These are phyloP conservation scores for Salix caprea DNA, from an alignment of 345 rosid species.

Conservation along the genomic window DNA sequence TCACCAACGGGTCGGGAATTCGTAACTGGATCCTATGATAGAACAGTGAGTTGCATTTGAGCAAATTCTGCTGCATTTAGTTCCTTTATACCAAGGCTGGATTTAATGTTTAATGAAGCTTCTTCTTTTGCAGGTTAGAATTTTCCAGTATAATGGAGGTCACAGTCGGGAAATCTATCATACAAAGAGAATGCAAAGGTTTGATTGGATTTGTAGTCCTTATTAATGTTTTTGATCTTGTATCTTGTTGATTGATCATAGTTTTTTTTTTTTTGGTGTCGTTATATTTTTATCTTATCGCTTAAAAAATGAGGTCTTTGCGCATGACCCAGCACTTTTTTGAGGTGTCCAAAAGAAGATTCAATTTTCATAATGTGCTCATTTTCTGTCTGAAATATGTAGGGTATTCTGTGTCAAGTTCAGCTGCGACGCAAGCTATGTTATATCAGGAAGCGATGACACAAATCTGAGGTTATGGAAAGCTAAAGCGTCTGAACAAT, in stretches of 20 bases:
- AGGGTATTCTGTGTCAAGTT: constrained; percentile 94
- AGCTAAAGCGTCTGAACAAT: constrained; percentile 94
- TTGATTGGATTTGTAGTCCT: not conserved
- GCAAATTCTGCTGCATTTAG: not conserved
- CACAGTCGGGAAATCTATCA: constrained; percentile 91
- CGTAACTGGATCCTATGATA: constrained; percentile 95
- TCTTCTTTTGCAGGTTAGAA: constrained; percentile 50
- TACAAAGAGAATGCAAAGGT: constrained; percentile 99
- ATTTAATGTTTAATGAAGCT: constrained; percentile 3
- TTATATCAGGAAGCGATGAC: constrained; percentile 95
- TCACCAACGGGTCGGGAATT: constrained; percentile 99
- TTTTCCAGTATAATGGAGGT: constrained; percentile 87
- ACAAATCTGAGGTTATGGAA: constrained; percentile 95
- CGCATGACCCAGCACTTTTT: not conserved
- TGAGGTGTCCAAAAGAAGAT: not conserved
- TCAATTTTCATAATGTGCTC: not conserved
- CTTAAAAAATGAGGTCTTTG: not conserved
- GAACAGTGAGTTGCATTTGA: constrained; percentile 53
- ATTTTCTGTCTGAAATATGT: constrained; percentile 14
- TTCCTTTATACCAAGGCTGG: not conserved
- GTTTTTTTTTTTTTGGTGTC: not conserved
- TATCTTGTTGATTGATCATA: not conserved
- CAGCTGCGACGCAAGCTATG: constrained; percentile 87
- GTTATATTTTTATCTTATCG: not conserved
- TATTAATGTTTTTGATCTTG: not conserved